These are phyloP conservation scores for Pyrenochaeta sp. DNA, from an alignment of 2,329 filamentous ascomycete genomes.

Conservation along the genomic window DNA sequence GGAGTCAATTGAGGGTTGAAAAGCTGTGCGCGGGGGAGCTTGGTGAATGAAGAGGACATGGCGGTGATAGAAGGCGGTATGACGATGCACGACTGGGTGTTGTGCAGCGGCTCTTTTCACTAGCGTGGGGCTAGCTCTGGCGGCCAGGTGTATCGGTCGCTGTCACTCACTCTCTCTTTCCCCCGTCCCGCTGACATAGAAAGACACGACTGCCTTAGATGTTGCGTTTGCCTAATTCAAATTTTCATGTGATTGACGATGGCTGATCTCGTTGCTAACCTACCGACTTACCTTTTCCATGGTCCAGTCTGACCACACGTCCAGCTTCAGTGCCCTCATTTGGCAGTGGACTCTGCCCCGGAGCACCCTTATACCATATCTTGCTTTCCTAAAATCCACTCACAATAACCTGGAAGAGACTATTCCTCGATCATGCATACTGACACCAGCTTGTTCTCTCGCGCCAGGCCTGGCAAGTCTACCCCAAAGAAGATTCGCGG, in stretches of 20 bases:
- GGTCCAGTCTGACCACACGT: too few species aligned
- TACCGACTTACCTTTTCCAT: too few species aligned
- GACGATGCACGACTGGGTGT: conserved; percentile 32
- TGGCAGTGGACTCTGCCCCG: too few species aligned
- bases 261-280: too few species aligned
- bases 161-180: neutral
- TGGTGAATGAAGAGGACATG: conserved; percentile 39
- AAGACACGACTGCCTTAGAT: neutral
- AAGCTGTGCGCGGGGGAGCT: conserved; percentile 11
- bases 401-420: neutral
- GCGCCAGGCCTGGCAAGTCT: conserved; percentile 7
- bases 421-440: conserved; percentile 14
- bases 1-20: conserved; percentile 9
- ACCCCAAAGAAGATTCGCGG: conserved; percentile 26
- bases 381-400: too few species aligned
- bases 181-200: neutral
- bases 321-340: too few species aligned
- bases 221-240: neutral
- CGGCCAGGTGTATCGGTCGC: neutral
- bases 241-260: neutral
- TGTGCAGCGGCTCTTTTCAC: conserved; percentile 32
- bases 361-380: too few species aligned
- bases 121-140: conserved; percentile 24
- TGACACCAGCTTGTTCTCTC: conserved; percentile 20
- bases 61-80: conserved; percentile 34